phyloP scores from a whole-genome alignment of 164 flowering plant genomes.

The Stephania cephalantha region DNA sequence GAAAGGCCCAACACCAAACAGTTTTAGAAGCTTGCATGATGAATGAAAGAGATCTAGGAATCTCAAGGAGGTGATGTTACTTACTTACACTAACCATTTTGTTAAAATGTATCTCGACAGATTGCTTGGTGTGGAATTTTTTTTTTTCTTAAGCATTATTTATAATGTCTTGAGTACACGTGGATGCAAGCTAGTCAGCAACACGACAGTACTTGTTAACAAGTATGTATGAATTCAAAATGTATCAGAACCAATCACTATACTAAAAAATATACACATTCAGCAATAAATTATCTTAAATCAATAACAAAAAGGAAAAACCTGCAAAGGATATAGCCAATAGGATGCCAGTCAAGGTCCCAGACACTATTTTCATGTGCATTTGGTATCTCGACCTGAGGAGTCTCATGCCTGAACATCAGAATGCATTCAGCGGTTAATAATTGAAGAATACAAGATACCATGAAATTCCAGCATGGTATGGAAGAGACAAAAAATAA shows the following conservation, averaged over 20 bases:
- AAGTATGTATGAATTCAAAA: background rate
- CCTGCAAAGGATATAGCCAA: conserved; percentile 98
- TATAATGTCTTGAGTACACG: too few relatives aligned
- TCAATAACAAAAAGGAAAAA: conserved; percentile 15
- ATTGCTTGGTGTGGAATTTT: background rate
- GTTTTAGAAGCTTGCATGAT: too few relatives aligned
- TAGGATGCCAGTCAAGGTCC: conserved; percentile 99
- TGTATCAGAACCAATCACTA: background rate
- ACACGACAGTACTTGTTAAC: background rate
- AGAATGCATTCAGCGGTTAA: conserved; percentile 7
- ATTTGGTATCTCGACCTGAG: conserved; percentile 72
- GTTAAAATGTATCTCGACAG: background rate
- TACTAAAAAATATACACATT: background rate
- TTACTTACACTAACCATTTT: too few relatives aligned
- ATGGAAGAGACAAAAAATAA: background rate
- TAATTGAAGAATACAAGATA: background rate
- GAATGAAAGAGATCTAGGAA: too few relatives aligned
- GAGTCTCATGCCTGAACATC: conserved; percentile 80
- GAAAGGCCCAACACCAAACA: too few relatives aligned
- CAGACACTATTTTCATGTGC: conserved; percentile 97
- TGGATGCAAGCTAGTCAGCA: background rate
- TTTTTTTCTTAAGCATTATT: too few relatives aligned
- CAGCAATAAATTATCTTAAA: background rate
- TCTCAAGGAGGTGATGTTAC: too few relatives aligned
- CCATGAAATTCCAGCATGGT: background rate